phyloP scores from a whole-genome alignment of 2,329 filamentous ascomycete genomes.

The Claviceps pazoutovae region DNA sequence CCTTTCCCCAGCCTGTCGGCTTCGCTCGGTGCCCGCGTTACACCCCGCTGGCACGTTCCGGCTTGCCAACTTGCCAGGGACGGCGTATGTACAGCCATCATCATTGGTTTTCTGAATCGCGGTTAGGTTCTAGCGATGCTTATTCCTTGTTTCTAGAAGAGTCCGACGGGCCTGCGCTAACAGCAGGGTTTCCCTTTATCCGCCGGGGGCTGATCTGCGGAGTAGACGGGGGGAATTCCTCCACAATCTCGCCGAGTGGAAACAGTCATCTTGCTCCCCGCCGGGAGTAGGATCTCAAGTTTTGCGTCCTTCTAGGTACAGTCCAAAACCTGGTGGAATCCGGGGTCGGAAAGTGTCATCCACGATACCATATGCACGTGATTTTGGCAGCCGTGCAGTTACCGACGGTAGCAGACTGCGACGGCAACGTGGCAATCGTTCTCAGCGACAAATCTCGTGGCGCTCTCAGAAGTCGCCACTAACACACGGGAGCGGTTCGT shows the following conservation, averaged over 20 bases:
- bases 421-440: no score
- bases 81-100: neutral
- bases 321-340: no score
- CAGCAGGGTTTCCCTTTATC: neutral
- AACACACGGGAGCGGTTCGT: no score
- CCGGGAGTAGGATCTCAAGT: no score
- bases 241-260: neutral
- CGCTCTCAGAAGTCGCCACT: no score
- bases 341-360: no score
- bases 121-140: neutral
- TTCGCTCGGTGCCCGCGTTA: constrained; percentile 5
- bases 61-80: neutral
- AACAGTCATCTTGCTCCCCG: neutral
- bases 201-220: neutral
- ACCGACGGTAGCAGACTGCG: no score
- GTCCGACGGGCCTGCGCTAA: neutral
- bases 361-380: no score
- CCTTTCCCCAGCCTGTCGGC: neutral
- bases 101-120: neutral
- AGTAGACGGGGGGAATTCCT: neutral
- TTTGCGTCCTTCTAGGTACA: no score
- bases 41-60: neutral
- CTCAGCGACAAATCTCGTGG: no score
- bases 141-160: neutral
- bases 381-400: no score